Evolutionary conservation across 805 yeast genomes (phyloP), one percentile per base, ranked within the genome.

Genomic region (Suhomyces sp.): DNA sequence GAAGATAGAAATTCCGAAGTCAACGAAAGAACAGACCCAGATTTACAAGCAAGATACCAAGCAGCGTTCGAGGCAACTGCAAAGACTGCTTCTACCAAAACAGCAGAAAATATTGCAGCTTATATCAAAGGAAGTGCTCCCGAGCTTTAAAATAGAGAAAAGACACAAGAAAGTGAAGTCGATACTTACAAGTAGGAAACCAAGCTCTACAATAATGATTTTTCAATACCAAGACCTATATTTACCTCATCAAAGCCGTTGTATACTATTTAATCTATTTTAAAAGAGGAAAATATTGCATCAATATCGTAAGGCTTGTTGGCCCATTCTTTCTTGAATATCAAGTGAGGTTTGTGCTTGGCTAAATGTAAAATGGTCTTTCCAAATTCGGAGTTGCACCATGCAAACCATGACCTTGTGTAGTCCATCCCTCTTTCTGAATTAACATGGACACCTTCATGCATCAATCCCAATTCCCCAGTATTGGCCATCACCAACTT

Each of bases 341-440:
- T 74, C 44, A 86, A 60, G 50, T 83, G 75, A 0, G 95, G 95
- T 52, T 83, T 84, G 33, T 83, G 64, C 39, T 71, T 62, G 2
- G 91, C 88, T 42, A 88, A 61, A 48, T 86, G 82, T 29, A 88
- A 56, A n/a, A 88, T 81, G 1, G 95, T 82, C 57, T 85, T 85
- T 14, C 88, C 96, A 62, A 88, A 86, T 58, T 88, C 96, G 1
- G 95, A 79, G 54, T 88, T 88, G 47, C 95, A 84, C 96, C 96
- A 88, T 4, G 95, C 83, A 65, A 88, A 88, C 96, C 96, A 88
- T 2, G 93, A 76, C 40, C 96, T 65, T 0, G 95, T 84, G 54
- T 59, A 88, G n/a, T 57, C 58, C 7, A 41, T 37, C 1, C 77
- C 79, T 2, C 44, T 39, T 2, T 64, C 64, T 5, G 71, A 61